phyloP scores from a whole-genome alignment of 1,284 basidiomycete genomes.

The Leccinum pachyderme region DNA sequence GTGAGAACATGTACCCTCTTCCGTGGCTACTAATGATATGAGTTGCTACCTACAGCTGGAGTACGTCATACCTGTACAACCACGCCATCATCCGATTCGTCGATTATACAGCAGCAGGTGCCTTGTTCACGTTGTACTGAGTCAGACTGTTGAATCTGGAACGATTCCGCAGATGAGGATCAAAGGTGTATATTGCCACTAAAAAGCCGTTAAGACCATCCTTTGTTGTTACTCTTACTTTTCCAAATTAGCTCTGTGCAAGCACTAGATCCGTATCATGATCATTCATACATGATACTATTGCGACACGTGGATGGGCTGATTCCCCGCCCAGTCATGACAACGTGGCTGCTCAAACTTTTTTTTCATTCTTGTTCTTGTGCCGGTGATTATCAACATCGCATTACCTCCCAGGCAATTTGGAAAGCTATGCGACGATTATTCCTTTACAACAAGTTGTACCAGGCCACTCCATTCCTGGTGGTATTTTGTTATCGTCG shows the following conservation, averaged over 20 bases:
- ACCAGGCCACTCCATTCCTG: not conserved
- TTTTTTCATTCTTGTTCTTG: not conserved
- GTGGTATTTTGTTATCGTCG: not conserved
- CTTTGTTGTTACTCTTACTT: not conserved
- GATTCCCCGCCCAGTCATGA: not conserved
- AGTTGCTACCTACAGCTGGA: too few species aligned
- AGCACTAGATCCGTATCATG: not conserved
- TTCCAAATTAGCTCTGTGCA: not conserved
- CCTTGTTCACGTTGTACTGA: too few species aligned
- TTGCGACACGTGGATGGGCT: constrained; percentile 1
- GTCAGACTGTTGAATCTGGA: too few species aligned
- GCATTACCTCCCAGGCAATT: not conserved
- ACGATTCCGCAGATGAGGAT: too few species aligned
- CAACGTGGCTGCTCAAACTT: constrained; percentile 1
- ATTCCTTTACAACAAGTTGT: not conserved
- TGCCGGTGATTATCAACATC: constrained; percentile 2
- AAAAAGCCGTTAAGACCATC: too few species aligned
- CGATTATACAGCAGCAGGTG: too few species aligned
- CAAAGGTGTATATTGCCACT: too few species aligned
- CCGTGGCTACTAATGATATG: too few species aligned
- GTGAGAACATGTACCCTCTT: constrained; percentile 14
- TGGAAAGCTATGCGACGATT: not conserved
- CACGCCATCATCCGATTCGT: too few species aligned
- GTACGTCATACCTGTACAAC: too few species aligned
- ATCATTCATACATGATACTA: not conserved